These are phyloP conservation scores for Fusarium clavum DNA, from an alignment of 2,329 filamentous ascomycete genomes.

Conservation along the genomic window DNA sequence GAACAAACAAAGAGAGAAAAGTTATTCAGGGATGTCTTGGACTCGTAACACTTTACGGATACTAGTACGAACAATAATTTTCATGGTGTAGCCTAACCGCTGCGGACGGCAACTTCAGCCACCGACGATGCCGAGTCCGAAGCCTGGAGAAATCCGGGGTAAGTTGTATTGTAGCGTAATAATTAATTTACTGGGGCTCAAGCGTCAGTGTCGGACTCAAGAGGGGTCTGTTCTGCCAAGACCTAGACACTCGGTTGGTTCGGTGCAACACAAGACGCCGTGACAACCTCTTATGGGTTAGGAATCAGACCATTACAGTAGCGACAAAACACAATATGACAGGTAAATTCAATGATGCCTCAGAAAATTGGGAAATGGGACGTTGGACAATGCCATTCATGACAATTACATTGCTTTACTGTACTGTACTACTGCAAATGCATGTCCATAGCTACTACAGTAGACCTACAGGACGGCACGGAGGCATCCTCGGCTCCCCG, in stretches of 20 bases:
- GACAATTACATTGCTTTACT: not conserved
- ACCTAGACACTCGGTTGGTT: slow-evolving; percentile 1
- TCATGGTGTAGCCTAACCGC: slow-evolving; percentile 19
- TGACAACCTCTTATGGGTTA: slow-evolving; percentile 15
- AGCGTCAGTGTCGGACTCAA: not conserved
- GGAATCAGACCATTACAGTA: slow-evolving; percentile 3
- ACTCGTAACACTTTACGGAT: slow-evolving; percentile 2
- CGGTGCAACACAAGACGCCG: slow-evolving; percentile 26
- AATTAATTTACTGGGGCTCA: slow-evolving; percentile 9
- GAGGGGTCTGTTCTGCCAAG: slow-evolving; percentile 12
- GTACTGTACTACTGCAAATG: not conserved
- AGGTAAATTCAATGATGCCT: slow-evolving; percentile 25
- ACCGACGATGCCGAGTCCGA: slow-evolving; percentile 25
- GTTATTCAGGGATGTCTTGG: not conserved
- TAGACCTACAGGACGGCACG: slow-evolving; percentile 21
- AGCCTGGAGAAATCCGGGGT: slow-evolving; percentile 36
- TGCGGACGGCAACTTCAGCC: slow-evolving; percentile 2
- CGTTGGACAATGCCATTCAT: slow-evolving; percentile 13
- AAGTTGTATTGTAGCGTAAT: slow-evolving; percentile 4
- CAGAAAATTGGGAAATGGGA: slow-evolving; percentile 1
- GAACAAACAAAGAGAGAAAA: slow-evolving; percentile 7
- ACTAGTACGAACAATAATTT: not conserved
- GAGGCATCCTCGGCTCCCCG: slow-evolving; percentile 16
- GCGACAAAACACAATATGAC: slow-evolving; percentile 19
- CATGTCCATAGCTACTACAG: not conserved